Evolutionary conservation across 192 early-diverging fungal genomes (phyloP), one percentile per base, ranked within the genome.

Genomic region (Rhizoclosmatium globosum): DNA sequence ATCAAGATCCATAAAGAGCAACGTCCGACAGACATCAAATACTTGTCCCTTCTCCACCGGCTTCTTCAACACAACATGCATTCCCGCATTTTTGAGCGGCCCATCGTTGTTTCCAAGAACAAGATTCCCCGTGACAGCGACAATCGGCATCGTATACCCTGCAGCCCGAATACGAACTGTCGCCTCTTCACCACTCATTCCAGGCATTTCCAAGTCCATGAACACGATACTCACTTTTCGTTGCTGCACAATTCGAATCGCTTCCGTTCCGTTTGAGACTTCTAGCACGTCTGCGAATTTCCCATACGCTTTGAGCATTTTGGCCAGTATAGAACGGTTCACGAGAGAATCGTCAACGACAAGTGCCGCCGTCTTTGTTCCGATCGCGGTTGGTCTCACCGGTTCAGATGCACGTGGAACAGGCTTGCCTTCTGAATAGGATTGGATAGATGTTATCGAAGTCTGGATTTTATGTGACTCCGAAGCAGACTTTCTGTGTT

Each of bases 271-370:
- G 48, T 64, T 79, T n/a, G 74, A 68, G 38, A 59, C 78, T 71
- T 82, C 82, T 23, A 75, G 45, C 4, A 76, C 50, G 17, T 79
- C 82, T 19, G 42, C 43, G 39, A 57, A 65, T 4, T 64, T 45
- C 21, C 60, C 73, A 38, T 62, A 38, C 43, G 71, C 71, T 15
- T 69, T 56, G 31, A 79, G 68, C 17, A 82, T 69, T 39, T 41
- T 57, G 0, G 45, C 72, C 53, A 82, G 47, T 38, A 82, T 71
- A 7, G 66, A 21, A 21, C 82, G 60, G 43, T 68, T 71, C 31
- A 82, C 61, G 60, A 50, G 45, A 3, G 82, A 82, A 73, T 82
- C 82, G 60, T 82, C 82, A 39, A 79, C 82, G 4, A 79, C 77
- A 6, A 79, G 46, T 6, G 31, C 31, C 31, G 31, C 31, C 31